Conservation (phyloP, 2,329 filamentous ascomycete genomes). For the Neonectria hederae region DNA sequence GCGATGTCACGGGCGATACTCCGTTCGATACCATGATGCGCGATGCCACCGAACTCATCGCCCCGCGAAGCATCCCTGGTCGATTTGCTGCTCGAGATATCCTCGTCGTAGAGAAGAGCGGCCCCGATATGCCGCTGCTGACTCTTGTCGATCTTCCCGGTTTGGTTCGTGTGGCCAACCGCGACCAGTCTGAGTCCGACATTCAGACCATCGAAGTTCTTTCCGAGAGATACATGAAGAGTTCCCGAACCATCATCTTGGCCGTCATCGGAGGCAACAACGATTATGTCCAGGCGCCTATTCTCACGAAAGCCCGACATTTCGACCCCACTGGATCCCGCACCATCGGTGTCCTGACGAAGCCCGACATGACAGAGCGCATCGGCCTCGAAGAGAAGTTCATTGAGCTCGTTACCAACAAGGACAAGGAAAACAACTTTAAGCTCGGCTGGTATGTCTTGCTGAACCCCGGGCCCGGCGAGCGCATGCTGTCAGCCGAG, state of each 20-base stretch:
- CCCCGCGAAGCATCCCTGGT: slow-evolving; percentile 59
- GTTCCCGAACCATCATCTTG: slow-evolving; percentile 63
- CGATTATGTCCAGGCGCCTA: slow-evolving; percentile 63
- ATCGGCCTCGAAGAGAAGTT: slow-evolving; percentile 65
- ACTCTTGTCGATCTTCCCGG: slow-evolving; percentile 71
- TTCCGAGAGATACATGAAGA: slow-evolving; percentile 65
- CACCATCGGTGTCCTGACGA: slow-evolving; percentile 63
- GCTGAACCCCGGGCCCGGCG: slow-evolving; percentile 59
- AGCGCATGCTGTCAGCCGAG: slow-evolving; percentile 54
- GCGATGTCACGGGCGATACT: slow-evolving; percentile 54
- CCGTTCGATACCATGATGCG: slow-evolving; percentile 62
- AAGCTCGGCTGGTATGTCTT: slow-evolving; percentile 63
- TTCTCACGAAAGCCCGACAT: slow-evolving; percentile 60
- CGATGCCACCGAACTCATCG: slow-evolving; percentile 61
- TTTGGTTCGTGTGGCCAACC: slow-evolving; percentile 63
- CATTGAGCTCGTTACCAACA: slow-evolving; percentile 61
- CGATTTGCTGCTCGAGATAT: slow-evolving; percentile 63
- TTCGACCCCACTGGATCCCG: slow-evolving; percentile 60
- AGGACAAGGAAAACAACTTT: slow-evolving; percentile 60
- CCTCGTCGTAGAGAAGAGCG: slow-evolving; percentile 67
- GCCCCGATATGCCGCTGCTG: slow-evolving; percentile 67
- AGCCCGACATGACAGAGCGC: slow-evolving; percentile 62
- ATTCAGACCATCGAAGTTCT: slow-evolving; percentile 62
- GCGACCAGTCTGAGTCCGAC: slow-evolving; percentile 62
- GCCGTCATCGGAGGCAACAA: slow-evolving; percentile 65